Percentiles rank a stretch among this genome's conserved stretches.
Conservation (phyloP, 2,329 filamentous ascomycete genomes). For the Grosmannia serpens region DNA sequence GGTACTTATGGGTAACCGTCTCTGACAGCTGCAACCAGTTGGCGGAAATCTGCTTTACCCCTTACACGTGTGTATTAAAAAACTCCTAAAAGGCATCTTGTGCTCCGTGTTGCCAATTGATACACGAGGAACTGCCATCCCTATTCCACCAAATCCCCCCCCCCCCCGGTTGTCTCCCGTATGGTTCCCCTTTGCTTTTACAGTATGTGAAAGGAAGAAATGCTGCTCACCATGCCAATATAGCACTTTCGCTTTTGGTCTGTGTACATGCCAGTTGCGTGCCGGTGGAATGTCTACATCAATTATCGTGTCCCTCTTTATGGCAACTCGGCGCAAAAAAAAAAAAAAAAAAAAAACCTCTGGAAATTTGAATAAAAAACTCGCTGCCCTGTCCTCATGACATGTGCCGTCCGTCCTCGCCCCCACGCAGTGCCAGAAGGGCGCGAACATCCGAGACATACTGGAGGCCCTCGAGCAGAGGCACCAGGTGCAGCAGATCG, state of each 20-base stretch:
- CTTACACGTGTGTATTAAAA: neutral
- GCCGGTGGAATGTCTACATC: neutral
- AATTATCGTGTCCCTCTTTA: neutral
- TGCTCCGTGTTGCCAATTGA: neutral
- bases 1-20: neutral
- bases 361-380: neutral
- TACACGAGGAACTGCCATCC: neutral
- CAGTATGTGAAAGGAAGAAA: neutral
- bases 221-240: neutral
- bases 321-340: neutral
- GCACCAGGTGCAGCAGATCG: slow-evolving; percentile 84
- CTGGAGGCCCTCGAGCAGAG: slow-evolving; percentile 84
- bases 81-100: neutral
- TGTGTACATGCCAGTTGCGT: neutral
- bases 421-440: slow-evolving; percentile 75
- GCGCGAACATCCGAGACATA: slow-evolving; percentile 94
- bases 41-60: too few species aligned
- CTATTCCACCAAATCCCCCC: neutral
- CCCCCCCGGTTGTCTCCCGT: neutral
- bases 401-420: slow-evolving; percentile 60
- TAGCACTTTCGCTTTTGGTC: neutral
- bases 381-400: slow-evolving; percentile 18
- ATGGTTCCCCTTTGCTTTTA: neutral
- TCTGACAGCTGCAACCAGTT: neutral
- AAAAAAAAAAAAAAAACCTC: neutral